Percentiles rank a stretch among this genome's conserved stretches.
phyloP scores from a whole-genome alignment of 352 stramenopile species.

The Elongisporangium anandrum region DNA sequence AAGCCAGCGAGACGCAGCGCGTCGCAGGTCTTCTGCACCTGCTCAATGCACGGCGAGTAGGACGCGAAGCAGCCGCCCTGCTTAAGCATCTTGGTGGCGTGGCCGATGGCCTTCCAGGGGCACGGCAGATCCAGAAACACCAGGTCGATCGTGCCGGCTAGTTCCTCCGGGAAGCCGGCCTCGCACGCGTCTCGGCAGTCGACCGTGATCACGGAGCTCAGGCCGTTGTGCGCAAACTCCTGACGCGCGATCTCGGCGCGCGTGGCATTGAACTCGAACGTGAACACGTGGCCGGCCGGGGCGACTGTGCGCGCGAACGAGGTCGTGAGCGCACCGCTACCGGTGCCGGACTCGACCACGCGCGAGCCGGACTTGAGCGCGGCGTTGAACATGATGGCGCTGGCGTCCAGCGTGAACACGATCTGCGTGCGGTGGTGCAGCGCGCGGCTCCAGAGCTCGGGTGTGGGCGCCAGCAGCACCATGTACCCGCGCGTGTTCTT shows the following conservation, averaged over 20 bases:
- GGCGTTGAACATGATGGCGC: constrained; percentile 89
- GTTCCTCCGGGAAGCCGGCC: constrained; percentile 69
- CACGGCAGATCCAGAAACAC: constrained; percentile 98
- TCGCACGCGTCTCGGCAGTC: constrained; percentile 95
- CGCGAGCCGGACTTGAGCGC: constrained; percentile 88
- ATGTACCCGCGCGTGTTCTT: constrained; percentile 85
- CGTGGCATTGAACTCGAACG: constrained; percentile 98
- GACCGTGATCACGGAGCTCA: constrained; percentile 90
- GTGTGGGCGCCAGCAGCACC: constrained; percentile 93
- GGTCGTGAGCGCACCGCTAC: constrained; percentile 92
- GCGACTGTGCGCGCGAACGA: constrained; percentile 89
- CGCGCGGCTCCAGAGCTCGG: constrained; percentile 95
- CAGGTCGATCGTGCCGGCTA: constrained; percentile 85
- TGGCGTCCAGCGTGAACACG: constrained; percentile 94
- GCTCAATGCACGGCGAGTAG: constrained; percentile 99
- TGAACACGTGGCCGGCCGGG: constrained; percentile 92
- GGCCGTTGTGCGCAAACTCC: constrained; percentile 93
- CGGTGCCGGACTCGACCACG: constrained; percentile 91
- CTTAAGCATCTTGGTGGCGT: constrained; percentile 93
- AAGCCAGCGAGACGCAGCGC: constrained; percentile 73
- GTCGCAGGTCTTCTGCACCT: constrained; percentile 92
- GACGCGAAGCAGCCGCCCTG: constrained; percentile 90
- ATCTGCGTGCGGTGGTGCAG: constrained; percentile 96
- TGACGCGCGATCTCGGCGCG: constrained; percentile 88
- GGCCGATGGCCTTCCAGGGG: constrained; percentile 94